Evolutionary conservation across 306 rosid genomes (phyloP).

Genomic region (Carpinus viminea): DNA sequence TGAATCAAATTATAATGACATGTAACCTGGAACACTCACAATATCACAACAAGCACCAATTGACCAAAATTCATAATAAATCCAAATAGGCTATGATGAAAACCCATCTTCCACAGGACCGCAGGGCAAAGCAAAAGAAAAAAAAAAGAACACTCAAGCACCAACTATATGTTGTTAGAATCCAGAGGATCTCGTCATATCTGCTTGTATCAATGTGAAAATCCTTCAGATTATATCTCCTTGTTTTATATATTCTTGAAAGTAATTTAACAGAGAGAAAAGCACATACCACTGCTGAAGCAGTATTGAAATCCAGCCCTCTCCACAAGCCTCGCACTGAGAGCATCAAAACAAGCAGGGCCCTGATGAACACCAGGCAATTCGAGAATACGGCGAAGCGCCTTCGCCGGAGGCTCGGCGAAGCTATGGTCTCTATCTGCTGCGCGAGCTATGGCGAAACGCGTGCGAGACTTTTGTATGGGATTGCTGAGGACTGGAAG

Average conservation of each 20-base stretch:
- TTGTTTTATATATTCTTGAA: not conserved
- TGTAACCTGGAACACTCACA: not conserved
- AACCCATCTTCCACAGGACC: not conserved
- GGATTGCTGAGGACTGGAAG: slow-evolving; percentile 4
- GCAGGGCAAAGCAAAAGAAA: not conserved
- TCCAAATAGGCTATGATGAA: not conserved
- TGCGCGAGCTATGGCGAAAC: slow-evolving; percentile 25
- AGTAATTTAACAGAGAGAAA: not conserved
- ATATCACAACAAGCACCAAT: not conserved
- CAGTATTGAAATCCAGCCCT: slow-evolving; percentile 70
- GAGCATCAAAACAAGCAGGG: slow-evolving; percentile 86
- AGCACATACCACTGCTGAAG: slow-evolving; percentile 69
- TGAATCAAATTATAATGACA: not conserved
- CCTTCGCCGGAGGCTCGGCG: slow-evolving; percentile 44
- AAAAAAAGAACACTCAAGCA: not conserved
- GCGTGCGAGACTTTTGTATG: not conserved
- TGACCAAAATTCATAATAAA: not conserved
- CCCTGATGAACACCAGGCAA: slow-evolving; percentile 75
- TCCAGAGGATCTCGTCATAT: too few relatives aligned
- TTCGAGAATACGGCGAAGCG: slow-evolving; percentile 56
- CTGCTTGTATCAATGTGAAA: too few relatives aligned
- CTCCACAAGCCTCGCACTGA: slow-evolving; percentile 78
- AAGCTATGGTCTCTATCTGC: slow-evolving; percentile 17
- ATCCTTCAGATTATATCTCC: too few relatives aligned
- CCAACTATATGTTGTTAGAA: not conserved